Evolutionary conservation across 2,329 filamentous ascomycete species (phyloP).

Genomic region (Simplicillium sp.): DNA sequence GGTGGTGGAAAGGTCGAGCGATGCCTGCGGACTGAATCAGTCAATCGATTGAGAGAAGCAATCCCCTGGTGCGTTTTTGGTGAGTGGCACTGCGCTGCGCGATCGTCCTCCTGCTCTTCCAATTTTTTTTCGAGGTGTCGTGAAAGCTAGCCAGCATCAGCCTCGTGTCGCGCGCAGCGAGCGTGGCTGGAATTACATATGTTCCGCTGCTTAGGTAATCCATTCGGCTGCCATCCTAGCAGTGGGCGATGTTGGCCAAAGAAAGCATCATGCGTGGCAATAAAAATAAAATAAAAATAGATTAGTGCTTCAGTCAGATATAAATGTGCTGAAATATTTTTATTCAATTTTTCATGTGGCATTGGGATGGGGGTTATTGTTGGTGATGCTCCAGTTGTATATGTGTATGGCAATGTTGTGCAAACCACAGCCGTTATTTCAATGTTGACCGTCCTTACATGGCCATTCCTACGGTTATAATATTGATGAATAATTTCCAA

Average conservation of each 20-base stretch:
- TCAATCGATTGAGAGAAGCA: neutral
- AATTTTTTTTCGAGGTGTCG: conserved; percentile 3
- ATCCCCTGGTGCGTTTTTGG: conserved; percentile 1
- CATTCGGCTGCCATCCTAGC: too few relatives aligned
- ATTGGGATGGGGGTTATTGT: too few relatives aligned
- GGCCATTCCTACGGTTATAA: too few relatives aligned
- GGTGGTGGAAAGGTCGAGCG: conserved; percentile 1
- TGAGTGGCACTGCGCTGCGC: conserved; percentile 1
- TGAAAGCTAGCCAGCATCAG: neutral
- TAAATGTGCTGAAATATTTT: too few relatives aligned
- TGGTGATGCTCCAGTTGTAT: too few relatives aligned
- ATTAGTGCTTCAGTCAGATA: neutral
- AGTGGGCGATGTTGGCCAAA: neutral
- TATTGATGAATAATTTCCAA: too few relatives aligned
- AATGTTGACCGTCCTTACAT: too few relatives aligned
- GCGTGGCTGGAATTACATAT: conserved; percentile 7
- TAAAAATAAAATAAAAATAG: neutral
- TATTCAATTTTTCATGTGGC: too few relatives aligned
- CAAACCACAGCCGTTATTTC: too few relatives aligned
- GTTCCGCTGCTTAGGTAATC: conserved; percentile 7
- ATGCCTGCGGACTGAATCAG: neutral
- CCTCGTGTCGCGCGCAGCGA: conserved; percentile 6
- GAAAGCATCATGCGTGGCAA: neutral
- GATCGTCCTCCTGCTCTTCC: conserved; percentile 5
- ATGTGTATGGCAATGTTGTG: too few relatives aligned